Conservation (phyloP, 2,329 filamentous ascomycete species). For the Ascochyta clinopodiicola region DNA sequence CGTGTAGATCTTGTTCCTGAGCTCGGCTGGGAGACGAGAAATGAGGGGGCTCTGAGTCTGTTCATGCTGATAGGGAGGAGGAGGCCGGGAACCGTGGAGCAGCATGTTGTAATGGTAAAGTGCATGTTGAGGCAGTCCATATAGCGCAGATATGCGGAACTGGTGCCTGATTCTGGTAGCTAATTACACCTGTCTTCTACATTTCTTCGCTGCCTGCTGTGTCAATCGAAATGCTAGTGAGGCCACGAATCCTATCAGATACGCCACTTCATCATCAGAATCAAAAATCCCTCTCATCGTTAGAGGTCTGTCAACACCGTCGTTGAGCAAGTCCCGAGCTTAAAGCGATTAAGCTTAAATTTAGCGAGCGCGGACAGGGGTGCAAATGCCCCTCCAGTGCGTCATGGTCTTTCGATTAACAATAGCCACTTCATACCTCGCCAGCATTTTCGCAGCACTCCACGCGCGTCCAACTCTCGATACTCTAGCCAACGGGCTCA, state of each 20-base stretch:
- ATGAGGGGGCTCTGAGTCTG: conserved; percentile 10
- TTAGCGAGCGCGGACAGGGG: conserved; percentile 1
- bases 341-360: conserved; percentile 10
- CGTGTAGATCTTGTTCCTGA: conserved; percentile 17
- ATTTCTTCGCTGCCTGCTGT: neutral
- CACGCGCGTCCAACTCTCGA: neutral
- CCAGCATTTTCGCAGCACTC: neutral
- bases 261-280: too few species aligned
- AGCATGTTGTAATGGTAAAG: neutral
- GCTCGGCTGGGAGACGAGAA: conserved; percentile 11
- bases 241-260: too few species aligned
- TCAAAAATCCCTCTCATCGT: too few species aligned
- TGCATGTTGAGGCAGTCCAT: neutral
- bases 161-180: neutral
- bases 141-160: neutral
- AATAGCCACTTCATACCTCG: conserved; percentile 1
- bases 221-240: neutral
- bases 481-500: neutral
- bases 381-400: conserved; percentile 20
- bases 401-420: conserved; percentile 20
- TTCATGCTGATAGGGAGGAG: neutral
- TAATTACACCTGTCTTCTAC: conserved; percentile 2
- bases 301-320: too few species aligned
- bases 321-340: conserved; percentile 2
- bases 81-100: neutral